These are phyloP conservation scores for Micractinium conductrix DNA, from an alignment of 139 green algal species.

Conservation along the genomic window DNA sequence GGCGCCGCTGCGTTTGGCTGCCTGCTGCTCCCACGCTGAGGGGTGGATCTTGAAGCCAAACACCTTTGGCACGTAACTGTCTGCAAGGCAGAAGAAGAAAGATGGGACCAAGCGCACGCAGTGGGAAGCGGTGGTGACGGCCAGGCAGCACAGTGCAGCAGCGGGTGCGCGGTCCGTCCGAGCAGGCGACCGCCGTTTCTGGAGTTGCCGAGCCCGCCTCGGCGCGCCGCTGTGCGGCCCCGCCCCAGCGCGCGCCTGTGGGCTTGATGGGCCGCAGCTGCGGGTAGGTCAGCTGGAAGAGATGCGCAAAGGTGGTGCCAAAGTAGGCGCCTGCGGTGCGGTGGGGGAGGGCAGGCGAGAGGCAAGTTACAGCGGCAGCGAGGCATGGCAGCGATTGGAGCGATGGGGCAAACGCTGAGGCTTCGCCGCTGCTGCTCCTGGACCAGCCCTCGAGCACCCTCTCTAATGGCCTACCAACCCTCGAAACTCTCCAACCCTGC, in stretches of 20 bases:
- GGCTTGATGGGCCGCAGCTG: slow-evolving; percentile 71
- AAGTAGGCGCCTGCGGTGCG: slow-evolving; percentile 93
- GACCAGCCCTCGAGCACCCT: too few species aligned
- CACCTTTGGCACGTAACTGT: slow-evolving; percentile 85
- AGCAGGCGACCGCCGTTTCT: too few species aligned
- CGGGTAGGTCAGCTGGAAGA: slow-evolving; percentile 95
- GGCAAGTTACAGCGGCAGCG: too few species aligned
- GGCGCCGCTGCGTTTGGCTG: slow-evolving; percentile 5
- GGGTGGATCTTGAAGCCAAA: slow-evolving; percentile 96
- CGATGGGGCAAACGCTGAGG: too few species aligned
- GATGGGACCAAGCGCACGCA: not conserved
- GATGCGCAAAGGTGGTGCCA: slow-evolving; percentile 95
- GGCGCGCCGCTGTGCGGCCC: too few species aligned
- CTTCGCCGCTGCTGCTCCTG: too few species aligned
- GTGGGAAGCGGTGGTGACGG: not conserved
- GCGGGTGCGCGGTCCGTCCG: not conserved
- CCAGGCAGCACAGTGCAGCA: not conserved
- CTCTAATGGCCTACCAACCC: too few species aligned
- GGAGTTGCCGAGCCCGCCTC: too few species aligned
- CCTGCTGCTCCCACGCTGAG: slow-evolving; percentile 26
- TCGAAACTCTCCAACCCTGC: too few species aligned
- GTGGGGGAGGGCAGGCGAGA: too few species aligned
- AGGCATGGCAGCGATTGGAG: too few species aligned
- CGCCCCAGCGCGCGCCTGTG: slow-evolving; percentile 26
- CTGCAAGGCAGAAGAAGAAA: too few species aligned